Percentiles rank a stretch among this genome's conserved stretches.
Conservation (phyloP, 345 rosid species). For the Chamaenerion angustifolium region DNA sequence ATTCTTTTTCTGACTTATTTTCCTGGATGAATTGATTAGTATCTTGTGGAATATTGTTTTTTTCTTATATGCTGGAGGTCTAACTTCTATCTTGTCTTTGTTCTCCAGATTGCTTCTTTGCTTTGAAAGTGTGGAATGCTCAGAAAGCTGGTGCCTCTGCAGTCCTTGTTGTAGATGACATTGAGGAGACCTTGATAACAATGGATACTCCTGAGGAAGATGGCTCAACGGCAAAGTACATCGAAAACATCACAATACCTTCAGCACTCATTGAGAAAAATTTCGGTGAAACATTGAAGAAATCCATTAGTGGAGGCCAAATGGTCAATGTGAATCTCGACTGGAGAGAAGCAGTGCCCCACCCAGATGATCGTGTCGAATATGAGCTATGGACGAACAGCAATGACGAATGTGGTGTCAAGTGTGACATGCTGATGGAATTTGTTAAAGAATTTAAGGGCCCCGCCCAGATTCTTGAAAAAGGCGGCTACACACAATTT, state of each 20-base stretch:
- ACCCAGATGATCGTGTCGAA: conserved; percentile 95
- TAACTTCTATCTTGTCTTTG: conserved; percentile 5
- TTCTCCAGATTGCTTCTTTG: conserved; percentile 81
- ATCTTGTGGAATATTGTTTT: no score
- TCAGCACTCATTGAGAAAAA: conserved; percentile 79
- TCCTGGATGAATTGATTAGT: no score
- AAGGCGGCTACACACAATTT: conserved; percentile 84
- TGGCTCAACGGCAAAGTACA: conserved; percentile 43
- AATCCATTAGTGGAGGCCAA: conserved; percentile 46
- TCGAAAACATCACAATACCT: conserved; percentile 88
- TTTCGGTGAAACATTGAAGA: conserved; percentile 69
- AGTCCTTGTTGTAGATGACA: conserved; percentile 81
- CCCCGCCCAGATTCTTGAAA: conserved; percentile 81
- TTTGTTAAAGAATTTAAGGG: conserved; percentile 83
- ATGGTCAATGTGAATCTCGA: conserved; percentile 96
- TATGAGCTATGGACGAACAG: conserved; percentile 94
- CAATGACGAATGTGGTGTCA: conserved; percentile 87
- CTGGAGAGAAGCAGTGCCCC: conserved; percentile 98
- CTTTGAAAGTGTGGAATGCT: conserved; percentile 92
- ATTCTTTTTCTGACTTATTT: no score
- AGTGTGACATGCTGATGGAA: conserved; percentile 84
- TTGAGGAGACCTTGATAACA: conserved; percentile 72
- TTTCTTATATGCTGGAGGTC: no score
- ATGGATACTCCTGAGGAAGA: conserved; percentile 91
- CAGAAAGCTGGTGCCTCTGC: conserved; percentile 96